phyloP scores from a whole-genome alignment of 1,284 basidiomycete genomes.

The Moesziomyces parantarcticus region DNA sequence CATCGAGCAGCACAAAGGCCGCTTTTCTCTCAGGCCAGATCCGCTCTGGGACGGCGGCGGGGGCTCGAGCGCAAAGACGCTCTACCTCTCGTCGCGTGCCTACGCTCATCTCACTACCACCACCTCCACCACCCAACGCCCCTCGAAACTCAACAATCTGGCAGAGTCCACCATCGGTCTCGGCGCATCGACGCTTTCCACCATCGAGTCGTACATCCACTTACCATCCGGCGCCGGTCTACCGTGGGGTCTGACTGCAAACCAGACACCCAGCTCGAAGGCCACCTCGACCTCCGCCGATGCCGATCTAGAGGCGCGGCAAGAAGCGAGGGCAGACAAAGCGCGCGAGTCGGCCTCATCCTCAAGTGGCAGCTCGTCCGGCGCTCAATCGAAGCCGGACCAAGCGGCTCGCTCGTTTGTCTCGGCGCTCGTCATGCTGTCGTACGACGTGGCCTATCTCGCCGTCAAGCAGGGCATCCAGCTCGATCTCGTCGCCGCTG shows the following conservation, averaged over 20 bases:
- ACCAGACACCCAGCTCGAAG: slow-evolving; percentile 4
- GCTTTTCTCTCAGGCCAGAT: slow-evolving; percentile 39
- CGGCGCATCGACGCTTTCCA: slow-evolving; percentile 52
- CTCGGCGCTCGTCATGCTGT: slow-evolving; percentile 53
- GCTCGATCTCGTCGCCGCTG: slow-evolving; percentile 54
- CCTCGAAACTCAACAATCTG: slow-evolving; percentile 34
- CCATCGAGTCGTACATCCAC: slow-evolving; percentile 53
- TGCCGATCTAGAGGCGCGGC: slow-evolving; percentile 1
- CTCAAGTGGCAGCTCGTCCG: neutral
- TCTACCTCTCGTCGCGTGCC: slow-evolving; percentile 44
- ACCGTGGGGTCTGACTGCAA: slow-evolving; percentile 40
- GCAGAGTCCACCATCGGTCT: slow-evolving; percentile 52
- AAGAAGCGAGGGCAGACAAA: slow-evolving; percentile 1
- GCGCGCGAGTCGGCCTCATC: neutral
- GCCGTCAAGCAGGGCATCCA: slow-evolving; percentile 48
- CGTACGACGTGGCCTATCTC: slow-evolving; percentile 55
- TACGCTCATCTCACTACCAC: slow-evolving; percentile 38
- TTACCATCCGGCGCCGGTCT: slow-evolving; percentile 31
- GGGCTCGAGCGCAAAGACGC: slow-evolving; percentile 44
- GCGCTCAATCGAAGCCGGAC: slow-evolving; percentile 31
- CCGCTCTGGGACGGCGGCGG: slow-evolving; percentile 52
- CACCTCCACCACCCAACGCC: neutral
- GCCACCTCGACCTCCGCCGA: neutral
- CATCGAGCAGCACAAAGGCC: slow-evolving; percentile 40
- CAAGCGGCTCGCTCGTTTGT: slow-evolving; percentile 49